Evolutionary conservation across 2,329 filamentous ascomycete species (phyloP).

Genomic region (Biscogniauxia sp.): DNA sequence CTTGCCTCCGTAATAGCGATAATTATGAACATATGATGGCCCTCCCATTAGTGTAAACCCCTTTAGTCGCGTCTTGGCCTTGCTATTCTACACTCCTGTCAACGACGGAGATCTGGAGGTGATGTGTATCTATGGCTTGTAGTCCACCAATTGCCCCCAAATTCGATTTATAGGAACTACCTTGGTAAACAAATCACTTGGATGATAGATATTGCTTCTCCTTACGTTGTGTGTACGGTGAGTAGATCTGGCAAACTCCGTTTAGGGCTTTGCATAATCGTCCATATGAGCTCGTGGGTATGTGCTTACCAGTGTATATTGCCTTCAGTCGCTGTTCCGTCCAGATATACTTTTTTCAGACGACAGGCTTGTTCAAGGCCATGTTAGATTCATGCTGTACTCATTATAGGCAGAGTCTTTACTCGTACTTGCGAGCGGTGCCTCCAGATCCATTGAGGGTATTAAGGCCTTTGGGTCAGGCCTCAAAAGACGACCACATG

Average conservation of each 20-base stretch:
- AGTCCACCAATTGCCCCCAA: background rate
- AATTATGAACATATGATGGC: background rate
- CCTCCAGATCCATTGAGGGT: too few species aligned
- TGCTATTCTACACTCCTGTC: background rate
- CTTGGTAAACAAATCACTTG: background rate
- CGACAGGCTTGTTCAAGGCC: background rate
- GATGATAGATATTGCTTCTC: background rate
- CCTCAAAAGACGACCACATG: background rate
- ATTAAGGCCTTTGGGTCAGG: background rate
- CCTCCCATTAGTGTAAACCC: background rate
- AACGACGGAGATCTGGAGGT: background rate
- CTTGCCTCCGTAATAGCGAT: background rate
- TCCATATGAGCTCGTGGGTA: background rate
- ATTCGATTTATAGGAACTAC: background rate
- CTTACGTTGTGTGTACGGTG: background rate
- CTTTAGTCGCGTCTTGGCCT: background rate
- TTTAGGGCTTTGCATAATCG: background rate
- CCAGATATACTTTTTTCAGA: background rate
- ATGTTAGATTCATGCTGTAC: background rate
- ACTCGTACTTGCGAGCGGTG: background rate
- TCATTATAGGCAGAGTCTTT: background rate
- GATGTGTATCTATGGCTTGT: background rate
- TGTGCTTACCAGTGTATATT: background rate
- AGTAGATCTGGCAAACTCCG: background rate
- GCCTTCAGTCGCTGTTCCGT: background rate